A percentile compares a stretch with the other conserved stretches of the same genome.
phyloP scores from a whole-genome alignment of 345 rosid species.

The Toxicodendron radicans region DNA sequence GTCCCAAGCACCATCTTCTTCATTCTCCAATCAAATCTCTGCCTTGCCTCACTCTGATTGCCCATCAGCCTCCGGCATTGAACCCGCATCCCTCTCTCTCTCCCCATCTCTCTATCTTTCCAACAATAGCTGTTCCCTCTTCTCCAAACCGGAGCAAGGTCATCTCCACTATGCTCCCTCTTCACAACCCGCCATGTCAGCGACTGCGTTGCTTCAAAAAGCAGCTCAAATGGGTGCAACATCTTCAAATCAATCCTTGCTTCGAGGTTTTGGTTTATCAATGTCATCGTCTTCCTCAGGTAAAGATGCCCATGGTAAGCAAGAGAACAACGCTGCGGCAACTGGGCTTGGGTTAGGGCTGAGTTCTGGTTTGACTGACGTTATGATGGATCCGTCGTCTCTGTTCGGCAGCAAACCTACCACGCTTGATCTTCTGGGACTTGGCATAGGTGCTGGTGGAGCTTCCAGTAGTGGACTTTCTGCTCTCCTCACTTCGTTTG shows the following conservation, averaged over 20 bases:
- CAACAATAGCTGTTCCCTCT: conserved; percentile 43
- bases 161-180: conserved; percentile 36
- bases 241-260: conserved; percentile 47
- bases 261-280: conserved; percentile 51
- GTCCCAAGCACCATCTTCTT: conserved; percentile 34
- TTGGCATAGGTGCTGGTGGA: conserved; percentile 45
- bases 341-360: conserved; percentile 49
- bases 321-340: conserved; percentile 17
- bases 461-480: conserved; percentile 39
- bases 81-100: conserved; percentile 73
- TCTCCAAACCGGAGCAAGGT: conserved; percentile 31
- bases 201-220: conserved; percentile 92
- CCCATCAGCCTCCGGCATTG: conserved; percentile 37
- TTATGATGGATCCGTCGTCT: conserved; percentile 40
- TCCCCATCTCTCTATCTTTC: conserved; percentile 55
- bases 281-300: conserved; percentile 30
- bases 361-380: conserved; percentile 26
- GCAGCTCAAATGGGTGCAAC: conserved; percentile 93
- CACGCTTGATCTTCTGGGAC: conserved; percentile 68
- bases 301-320: conserved; percentile 34
- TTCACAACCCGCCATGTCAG: conserved; percentile 75
- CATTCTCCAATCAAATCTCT: conserved; percentile 34
- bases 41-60: conserved; percentile 26
- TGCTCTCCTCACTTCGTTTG: conserved; percentile 49
- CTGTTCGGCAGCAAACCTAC: conserved; percentile 51